phyloP scores from a whole-genome alignment of 148 eudicot genomes.

The Vaccinium corymbosum region DNA sequence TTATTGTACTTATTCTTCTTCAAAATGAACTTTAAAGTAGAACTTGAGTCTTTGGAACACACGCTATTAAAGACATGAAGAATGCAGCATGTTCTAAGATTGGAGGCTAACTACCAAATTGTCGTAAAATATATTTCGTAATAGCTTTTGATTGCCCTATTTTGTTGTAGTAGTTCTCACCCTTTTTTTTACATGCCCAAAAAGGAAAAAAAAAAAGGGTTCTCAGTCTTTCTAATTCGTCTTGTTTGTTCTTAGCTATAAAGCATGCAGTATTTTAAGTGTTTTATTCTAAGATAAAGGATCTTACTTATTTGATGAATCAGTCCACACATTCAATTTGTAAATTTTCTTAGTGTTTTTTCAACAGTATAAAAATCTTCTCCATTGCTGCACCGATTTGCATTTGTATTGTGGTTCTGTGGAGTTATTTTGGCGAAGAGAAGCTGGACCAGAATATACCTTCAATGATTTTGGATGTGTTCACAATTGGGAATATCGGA shows the following conservation, averaged over 20 bases:
- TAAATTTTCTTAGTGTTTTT: slow-evolving; percentile 24
- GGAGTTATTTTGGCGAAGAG: slow-evolving; percentile 71
- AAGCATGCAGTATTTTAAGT: neutral
- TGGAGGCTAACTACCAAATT: neutral
- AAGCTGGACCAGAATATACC: slow-evolving; percentile 39
- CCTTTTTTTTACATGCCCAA: too few relatives aligned
- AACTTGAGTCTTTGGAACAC: neutral
- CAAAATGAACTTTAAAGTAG: neutral
- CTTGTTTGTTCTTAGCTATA: neutral
- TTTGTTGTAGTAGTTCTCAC: neutral
- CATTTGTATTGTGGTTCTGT: slow-evolving; percentile 55
- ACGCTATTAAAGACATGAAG: neutral
- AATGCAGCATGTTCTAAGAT: neutral
- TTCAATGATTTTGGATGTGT: slow-evolving; percentile 54
- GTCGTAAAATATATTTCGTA: neutral
- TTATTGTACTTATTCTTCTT: neutral
- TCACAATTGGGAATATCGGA: slow-evolving; percentile 66
- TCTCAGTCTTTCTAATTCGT: neutral
- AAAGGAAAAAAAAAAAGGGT: too few relatives aligned
- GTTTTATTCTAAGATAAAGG: neutral
- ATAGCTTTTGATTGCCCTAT: neutral
- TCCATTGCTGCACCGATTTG: slow-evolving; percentile 63
- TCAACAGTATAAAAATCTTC: slow-evolving; percentile 75
- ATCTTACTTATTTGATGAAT: neutral
- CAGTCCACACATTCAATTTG: neutral